Percentiles rank a stretch among this genome's conserved stretches.
These are phyloP conservation scores for Erysimum cheiri DNA, from an alignment of 441 rosid genomes.

Conservation along the genomic window DNA sequence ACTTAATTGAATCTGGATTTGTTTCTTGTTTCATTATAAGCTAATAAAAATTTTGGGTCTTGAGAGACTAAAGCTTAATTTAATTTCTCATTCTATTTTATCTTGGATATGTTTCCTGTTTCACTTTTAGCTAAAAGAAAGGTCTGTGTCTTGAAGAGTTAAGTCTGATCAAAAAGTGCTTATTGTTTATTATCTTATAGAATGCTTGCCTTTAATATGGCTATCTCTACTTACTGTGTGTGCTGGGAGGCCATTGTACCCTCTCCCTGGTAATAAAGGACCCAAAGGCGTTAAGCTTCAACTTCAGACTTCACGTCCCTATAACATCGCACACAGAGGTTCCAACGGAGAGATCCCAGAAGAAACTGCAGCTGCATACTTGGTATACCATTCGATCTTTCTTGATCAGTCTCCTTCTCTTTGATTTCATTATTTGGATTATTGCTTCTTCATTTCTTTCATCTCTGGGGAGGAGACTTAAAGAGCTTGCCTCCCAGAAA, in stretches of 20 bases:
- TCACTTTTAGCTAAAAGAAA: neutral
- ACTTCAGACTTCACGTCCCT: conserved; percentile 87
- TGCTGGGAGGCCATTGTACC: conserved; percentile 74
- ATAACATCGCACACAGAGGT: conserved; percentile 96
- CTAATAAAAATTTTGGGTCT: too few relatives aligned
- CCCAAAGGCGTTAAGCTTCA: conserved; percentile 47
- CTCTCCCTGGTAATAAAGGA: conserved; percentile 57
- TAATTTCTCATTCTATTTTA: neutral
- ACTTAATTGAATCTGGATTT: too few relatives aligned
- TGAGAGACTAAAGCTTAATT: too few relatives aligned
- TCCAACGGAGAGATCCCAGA: conserved; percentile 57
- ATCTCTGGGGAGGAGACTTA: too few relatives aligned
- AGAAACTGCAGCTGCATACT: conserved; percentile 66
- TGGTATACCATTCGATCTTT: conserved; percentile 49
- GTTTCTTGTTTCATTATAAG: too few relatives aligned
- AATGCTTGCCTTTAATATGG: conserved; percentile 34
- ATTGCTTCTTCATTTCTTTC: too few relatives aligned
- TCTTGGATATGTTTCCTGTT: conserved; percentile 2
- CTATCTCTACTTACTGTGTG: conserved; percentile 51
- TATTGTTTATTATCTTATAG: conserved; percentile 31
- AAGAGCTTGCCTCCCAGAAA: too few relatives aligned
- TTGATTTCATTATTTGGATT: too few relatives aligned
- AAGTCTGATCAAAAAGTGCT: neutral
- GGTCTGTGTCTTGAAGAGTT: conserved; percentile 1
- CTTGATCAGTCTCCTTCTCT: conserved; percentile 1